These are phyloP conservation scores for Cyberlindnera bimundalis DNA, from an alignment of 805 yeast genomes.

Conservation along the genomic window DNA sequence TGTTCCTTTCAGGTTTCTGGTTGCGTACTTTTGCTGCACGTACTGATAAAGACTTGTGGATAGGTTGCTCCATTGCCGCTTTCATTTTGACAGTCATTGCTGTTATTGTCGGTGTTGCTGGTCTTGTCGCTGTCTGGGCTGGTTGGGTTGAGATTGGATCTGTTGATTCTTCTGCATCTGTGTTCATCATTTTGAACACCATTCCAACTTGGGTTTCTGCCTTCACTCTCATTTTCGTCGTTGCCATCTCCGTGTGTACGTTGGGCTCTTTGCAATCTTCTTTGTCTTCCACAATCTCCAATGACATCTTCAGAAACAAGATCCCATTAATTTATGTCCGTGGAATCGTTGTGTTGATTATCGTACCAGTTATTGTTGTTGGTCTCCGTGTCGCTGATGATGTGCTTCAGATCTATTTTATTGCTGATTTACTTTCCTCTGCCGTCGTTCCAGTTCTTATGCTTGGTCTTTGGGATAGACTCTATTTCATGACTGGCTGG, in stretches of 20 bases:
- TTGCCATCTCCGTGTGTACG: slow-evolving; percentile 79
- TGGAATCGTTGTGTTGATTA: slow-evolving; percentile 63
- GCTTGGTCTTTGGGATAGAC: slow-evolving; percentile 65
- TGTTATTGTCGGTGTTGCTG: slow-evolving; percentile 76
- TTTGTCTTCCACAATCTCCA: slow-evolving; percentile 81
- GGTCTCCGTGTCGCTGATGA: slow-evolving; percentile 80
- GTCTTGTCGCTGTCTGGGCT: slow-evolving; percentile 89
- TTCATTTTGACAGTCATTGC: slow-evolving; percentile 59
- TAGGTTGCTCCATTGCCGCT: slow-evolving; percentile 76
- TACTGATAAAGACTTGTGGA: slow-evolving; percentile 66
- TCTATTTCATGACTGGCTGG: slow-evolving; percentile 71
- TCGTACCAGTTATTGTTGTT: slow-evolving; percentile 85
- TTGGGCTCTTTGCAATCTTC: slow-evolving; percentile 89
- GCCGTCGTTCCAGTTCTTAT: slow-evolving; percentile 82
- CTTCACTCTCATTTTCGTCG: slow-evolving; percentile 70
- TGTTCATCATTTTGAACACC: slow-evolving; percentile 63
- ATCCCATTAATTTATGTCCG: slow-evolving; percentile 66
- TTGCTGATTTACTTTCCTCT: slow-evolving; percentile 86
- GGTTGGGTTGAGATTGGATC: slow-evolving; percentile 50
- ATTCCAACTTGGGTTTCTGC: slow-evolving; percentile 89
- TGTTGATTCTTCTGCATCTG: slow-evolving; percentile 59
- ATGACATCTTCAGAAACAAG: slow-evolving; percentile 84
- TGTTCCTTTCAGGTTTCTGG: slow-evolving; percentile 93
- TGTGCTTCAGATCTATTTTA: slow-evolving; percentile 80
- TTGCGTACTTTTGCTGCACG: slow-evolving; percentile 87